Conservation (phyloP, 116 monocot species). For the Zostera marina region DNA sequence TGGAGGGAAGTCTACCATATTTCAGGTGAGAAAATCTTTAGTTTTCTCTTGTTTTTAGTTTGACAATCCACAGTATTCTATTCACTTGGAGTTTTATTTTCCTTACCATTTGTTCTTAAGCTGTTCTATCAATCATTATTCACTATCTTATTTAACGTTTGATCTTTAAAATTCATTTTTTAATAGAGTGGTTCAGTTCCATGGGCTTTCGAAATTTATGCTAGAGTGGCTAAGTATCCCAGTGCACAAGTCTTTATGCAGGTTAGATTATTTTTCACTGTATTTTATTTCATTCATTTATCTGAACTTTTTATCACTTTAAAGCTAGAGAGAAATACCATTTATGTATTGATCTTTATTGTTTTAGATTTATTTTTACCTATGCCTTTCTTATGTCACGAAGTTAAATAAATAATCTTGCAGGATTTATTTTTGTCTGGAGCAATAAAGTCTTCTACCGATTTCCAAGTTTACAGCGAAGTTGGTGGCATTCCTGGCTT, state of each 20-base stretch:
- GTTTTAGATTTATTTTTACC: neutral
- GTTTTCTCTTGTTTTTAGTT: neutral
- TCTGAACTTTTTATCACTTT: too few species aligned
- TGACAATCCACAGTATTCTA: neutral
- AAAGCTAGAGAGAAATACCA: too few species aligned
- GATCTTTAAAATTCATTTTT: constrained; percentile 21
- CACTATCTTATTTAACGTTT: constrained; percentile 18
- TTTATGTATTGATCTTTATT: neutral
- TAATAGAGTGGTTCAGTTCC: constrained; percentile 50
- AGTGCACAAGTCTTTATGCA: constrained; percentile 66
- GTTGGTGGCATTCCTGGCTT: constrained; percentile 81
- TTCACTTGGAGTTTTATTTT: neutral
- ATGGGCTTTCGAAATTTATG: constrained; percentile 66
- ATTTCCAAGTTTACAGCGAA: constrained; percentile 93
- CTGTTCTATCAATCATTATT: neutral
- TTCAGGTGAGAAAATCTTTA: constrained; percentile 46
- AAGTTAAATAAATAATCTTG: neutral
- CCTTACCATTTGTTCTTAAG: neutral
- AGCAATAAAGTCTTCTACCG: constrained; percentile 83
- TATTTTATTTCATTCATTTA: constrained; percentile 1
- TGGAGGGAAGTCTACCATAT: constrained; percentile 77
- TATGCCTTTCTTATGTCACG: neutral
- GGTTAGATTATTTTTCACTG: constrained; percentile 28
- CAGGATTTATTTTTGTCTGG: constrained; percentile 95
- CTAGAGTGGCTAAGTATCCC: constrained; percentile 67